Base-by-base conservation (phyloP, 805 yeast species). In the Scheffersomyces amazonensis region DNA sequence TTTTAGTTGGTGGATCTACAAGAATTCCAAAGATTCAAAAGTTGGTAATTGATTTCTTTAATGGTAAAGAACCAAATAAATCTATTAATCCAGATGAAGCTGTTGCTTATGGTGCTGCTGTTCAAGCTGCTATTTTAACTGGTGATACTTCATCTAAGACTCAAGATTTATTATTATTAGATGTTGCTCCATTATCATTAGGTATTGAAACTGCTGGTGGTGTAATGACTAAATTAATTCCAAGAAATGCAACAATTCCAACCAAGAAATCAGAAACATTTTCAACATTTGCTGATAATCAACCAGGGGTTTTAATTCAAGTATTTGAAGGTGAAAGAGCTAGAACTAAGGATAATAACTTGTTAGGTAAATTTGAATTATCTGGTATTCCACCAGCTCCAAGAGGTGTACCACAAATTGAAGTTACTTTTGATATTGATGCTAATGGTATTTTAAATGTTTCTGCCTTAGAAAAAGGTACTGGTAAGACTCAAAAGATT, bases 11-110 rank as follows among this genome's bases (percentile, higher is more conserved):
- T 77, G 99, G 99, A 71, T 91, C 99, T 29, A 93, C 99, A 40
- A 87, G 98, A 79, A 93, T 91, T 73, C 99, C 98, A 72, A 93
- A 89, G 78, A 91, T 91, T 54, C 98, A 90, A 75, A 85, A 87
- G 71, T 77, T 91, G 57, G 78, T 91, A 53, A 95, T 91, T 71
- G 78, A 83, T 49, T 89, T 70, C 79, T 91, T 91, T 63, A 81
- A 84, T 59, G 96, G 96, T 57, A 91, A 93, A 78, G 89, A 89
- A 71, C 91, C 95, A 50, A 87, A 96, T 52, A 91, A 90, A 80
- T 91, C 96, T 58, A 91, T 91, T 60, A 91, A 91, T 76, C 98
- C 99, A 48, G 99, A 91, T 73, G 99, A 91, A 77, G 99, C 99
- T 64, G 98, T 91, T 60, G 99, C 98, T 31, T 91, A 83, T 58